Percentiles rank a stretch among this genome's conserved stretches.
Conservation (phyloP, 1,139 yeast species). For the Torulaspora globosa region DNA sequence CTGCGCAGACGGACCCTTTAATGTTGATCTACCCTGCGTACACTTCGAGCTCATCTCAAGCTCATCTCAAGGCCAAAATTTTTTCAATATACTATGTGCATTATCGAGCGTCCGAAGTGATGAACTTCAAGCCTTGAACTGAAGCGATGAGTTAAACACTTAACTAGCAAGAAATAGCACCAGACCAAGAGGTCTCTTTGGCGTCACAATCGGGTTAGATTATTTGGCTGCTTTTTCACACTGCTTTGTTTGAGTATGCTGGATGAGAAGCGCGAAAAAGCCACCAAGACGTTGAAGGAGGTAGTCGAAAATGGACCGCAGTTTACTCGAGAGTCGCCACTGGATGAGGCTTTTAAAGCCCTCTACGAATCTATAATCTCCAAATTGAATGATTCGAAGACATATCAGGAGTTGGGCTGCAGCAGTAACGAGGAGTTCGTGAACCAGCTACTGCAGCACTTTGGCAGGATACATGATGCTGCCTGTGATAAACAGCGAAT, state of each 20-base stretch:
- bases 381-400: slow-evolving; percentile 7
- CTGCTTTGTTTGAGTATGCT: not conserved
- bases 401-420: slow-evolving; percentile 23
- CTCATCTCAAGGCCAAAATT: slow-evolving; percentile 12
- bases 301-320: slow-evolving; percentile 28
- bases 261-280: not conserved
- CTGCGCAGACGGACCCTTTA: not conserved
- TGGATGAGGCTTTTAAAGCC: slow-evolving; percentile 38
- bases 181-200: not conserved
- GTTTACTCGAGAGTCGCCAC: slow-evolving; percentile 36
- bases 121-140: not conserved
- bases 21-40: not conserved
- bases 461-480: slow-evolving; percentile 16
- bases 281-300: not conserved
- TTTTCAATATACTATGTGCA: not conserved
- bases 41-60: not conserved
- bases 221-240: not conserved
- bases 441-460: slow-evolving; percentile 21
- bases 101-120: slow-evolving; percentile 2
- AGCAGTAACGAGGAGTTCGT: slow-evolving; percentile 33
- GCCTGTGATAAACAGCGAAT: slow-evolving; percentile 11
- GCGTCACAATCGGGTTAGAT: not conserved
- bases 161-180: not conserved
- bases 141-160: not conserved
- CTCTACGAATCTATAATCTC: slow-evolving; percentile 21